These are phyloP conservation scores for Phyllostachys edulis DNA, from an alignment of 176 grass and related monocot genomes.

Conservation along the genomic window DNA sequence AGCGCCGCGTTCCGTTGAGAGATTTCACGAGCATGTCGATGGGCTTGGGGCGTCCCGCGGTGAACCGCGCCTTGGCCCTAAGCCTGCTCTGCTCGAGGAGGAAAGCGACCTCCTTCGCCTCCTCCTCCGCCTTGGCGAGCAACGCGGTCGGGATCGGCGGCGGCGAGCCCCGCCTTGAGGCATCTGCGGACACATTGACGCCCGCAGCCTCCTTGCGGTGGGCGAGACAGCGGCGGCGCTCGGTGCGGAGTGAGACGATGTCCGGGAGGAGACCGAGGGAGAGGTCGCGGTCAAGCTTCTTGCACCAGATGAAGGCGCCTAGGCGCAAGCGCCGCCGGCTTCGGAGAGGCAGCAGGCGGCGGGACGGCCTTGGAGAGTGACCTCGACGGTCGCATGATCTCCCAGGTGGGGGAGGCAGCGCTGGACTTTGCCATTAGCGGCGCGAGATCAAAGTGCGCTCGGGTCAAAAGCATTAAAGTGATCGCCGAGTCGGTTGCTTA, in stretches of 20 bases:
- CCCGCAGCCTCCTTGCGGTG: constrained; percentile 17
- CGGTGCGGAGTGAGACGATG: constrained; percentile 10
- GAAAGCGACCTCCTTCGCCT: constrained; percentile 45
- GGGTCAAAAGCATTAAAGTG: no score
- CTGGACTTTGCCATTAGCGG: neutral
- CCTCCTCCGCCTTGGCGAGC: neutral
- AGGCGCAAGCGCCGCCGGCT: constrained; percentile 33
- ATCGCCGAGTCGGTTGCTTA: neutral
- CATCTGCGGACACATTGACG: neutral
- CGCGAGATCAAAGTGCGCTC: neutral
- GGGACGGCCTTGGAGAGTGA: constrained; percentile 17
- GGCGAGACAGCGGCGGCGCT: constrained; percentile 30
- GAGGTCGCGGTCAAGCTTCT: constrained; percentile 45
- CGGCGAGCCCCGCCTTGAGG: neutral
- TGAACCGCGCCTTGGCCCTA: constrained; percentile 39
- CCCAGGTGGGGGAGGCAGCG: neutral
- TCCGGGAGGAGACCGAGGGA: constrained; percentile 26
- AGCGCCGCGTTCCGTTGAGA: neutral
- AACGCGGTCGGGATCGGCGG: no score
- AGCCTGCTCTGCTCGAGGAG: constrained; percentile 44
- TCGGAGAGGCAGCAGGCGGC: constrained; percentile 33
- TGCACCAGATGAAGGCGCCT: constrained; percentile 42
- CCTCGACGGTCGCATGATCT: neutral
- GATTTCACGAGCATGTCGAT: constrained; percentile 45
- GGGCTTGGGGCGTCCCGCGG: constrained; percentile 25